Evolutionary conservation across 257 asterid species (phyloP).

Genomic region (Solanum medicagineum): DNA sequence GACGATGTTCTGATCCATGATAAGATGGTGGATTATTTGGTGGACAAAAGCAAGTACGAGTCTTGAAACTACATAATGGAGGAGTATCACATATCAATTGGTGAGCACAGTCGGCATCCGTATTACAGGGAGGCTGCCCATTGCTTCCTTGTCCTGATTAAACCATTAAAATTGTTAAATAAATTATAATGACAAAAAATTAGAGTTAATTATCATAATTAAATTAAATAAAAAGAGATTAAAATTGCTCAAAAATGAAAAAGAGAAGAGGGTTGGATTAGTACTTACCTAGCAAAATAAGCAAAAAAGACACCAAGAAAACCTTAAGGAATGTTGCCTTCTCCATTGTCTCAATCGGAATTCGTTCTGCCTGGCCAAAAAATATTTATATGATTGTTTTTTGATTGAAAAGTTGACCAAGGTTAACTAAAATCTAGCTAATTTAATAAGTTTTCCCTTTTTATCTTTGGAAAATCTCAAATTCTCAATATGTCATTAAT

Average conservation of each 20-base stretch:
- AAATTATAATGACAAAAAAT: background rate
- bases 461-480: too few species aligned
- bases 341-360: background rate
- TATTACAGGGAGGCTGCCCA: background rate
- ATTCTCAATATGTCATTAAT: too few species aligned
- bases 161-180: background rate
- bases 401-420: background rate
- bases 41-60: background rate
- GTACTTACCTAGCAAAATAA: background rate
- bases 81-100: background rate
- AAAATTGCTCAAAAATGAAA: background rate
- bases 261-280: background rate
- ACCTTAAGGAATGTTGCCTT: background rate
- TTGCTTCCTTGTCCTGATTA: background rate
- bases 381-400: background rate
- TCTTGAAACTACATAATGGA: background rate
- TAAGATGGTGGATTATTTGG: too few species aligned
- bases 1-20: too few species aligned
- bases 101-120: background rate
- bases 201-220: background rate
- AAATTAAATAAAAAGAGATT: background rate
- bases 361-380: background rate
- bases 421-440: background rate
- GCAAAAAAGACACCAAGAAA: background rate
- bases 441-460: background rate